phyloP scores from a whole-genome alignment of 768 basidiomycete species.

The Phlegmacium glaucopus region DNA sequence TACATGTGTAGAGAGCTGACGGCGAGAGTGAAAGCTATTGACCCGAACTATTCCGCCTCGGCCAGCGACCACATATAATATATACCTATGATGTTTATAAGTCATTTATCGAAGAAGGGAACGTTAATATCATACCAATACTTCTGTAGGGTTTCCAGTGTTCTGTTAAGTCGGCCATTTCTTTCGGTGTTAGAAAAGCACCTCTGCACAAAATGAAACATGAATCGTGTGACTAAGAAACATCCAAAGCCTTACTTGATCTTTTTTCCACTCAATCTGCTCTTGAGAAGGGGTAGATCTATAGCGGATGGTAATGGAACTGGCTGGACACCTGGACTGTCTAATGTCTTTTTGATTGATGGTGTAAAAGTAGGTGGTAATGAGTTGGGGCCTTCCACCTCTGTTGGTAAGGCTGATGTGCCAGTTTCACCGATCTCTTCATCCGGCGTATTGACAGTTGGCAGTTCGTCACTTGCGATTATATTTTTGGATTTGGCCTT shows the following conservation, averaged over 20 bases:
- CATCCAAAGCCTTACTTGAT: slow-evolving; percentile 49
- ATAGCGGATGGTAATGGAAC: slow-evolving; percentile 57
- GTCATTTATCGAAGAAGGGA: not conserved
- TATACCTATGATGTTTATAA: slow-evolving; percentile 42
- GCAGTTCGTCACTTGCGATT: slow-evolving; percentile 30
- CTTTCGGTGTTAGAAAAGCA: slow-evolving; percentile 69
- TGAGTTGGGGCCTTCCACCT: slow-evolving; percentile 28
- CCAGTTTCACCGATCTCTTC: slow-evolving; percentile 13
- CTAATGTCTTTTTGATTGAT: slow-evolving; percentile 56
- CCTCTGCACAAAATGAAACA: slow-evolving; percentile 39
- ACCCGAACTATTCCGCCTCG: slow-evolving; percentile 30
- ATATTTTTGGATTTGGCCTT: slow-evolving; percentile 13
- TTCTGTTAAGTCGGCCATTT: slow-evolving; percentile 78
- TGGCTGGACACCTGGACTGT: slow-evolving; percentile 24
- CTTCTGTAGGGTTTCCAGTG: slow-evolving; percentile 82
- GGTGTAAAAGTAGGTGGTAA: slow-evolving; percentile 65
- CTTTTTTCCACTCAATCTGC: slow-evolving; percentile 64
- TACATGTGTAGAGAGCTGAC: too few relatives aligned
- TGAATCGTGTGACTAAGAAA: slow-evolving; percentile 10
- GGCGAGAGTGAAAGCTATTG: too few relatives aligned
- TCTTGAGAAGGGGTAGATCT: slow-evolving; percentile 52
- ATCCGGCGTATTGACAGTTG: slow-evolving; percentile 15
- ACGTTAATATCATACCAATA: slow-evolving; percentile 44
- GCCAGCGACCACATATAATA: slow-evolving; percentile 89
- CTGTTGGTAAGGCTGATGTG: slow-evolving; percentile 33